Evolutionary conservation across 805 yeast genomes (phyloP).

Genomic region (Wickerhamomyces tratensis): DNA sequence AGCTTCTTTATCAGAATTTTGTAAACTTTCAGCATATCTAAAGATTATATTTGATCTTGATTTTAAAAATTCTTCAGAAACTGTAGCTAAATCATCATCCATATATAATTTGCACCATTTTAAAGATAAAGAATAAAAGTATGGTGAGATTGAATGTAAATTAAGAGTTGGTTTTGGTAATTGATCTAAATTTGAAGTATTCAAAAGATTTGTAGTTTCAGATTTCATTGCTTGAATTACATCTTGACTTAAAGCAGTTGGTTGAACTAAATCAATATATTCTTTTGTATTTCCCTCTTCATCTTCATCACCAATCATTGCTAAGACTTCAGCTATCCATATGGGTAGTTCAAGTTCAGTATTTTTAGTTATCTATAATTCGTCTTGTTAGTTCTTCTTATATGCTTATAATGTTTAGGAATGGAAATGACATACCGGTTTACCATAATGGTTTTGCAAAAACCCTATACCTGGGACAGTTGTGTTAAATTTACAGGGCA

Average conservation of each 20-base stretch:
- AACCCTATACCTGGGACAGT: constrained; percentile 85
- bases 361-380: constrained; percentile 35
- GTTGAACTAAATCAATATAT: constrained; percentile 60
- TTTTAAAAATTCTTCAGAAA: constrained; percentile 42
- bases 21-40: constrained; percentile 43
- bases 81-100: constrained; percentile 51
- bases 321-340: constrained; percentile 81
- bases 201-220: constrained; percentile 34
- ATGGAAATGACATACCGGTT: constrained; percentile 21
- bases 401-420: background rate
- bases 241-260: constrained; percentile 53
- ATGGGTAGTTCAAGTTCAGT: constrained; percentile 72
- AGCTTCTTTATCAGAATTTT: constrained; percentile 33
- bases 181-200: background rate
- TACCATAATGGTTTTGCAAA: constrained; percentile 69
- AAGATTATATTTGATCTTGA: constrained; percentile 63
- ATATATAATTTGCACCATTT: constrained; percentile 71
- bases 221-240: constrained; percentile 80
- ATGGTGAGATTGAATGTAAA: constrained; percentile 51
- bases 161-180: constrained; percentile 31
- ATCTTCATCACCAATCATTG: constrained; percentile 29
- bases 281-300: constrained; percentile 26
- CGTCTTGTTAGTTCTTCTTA: background rate
- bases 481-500: constrained; percentile 73
- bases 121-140: constrained; percentile 61